Conservation (phyloP, 208 protist species). For the Leptomonas seymouri region DNA sequence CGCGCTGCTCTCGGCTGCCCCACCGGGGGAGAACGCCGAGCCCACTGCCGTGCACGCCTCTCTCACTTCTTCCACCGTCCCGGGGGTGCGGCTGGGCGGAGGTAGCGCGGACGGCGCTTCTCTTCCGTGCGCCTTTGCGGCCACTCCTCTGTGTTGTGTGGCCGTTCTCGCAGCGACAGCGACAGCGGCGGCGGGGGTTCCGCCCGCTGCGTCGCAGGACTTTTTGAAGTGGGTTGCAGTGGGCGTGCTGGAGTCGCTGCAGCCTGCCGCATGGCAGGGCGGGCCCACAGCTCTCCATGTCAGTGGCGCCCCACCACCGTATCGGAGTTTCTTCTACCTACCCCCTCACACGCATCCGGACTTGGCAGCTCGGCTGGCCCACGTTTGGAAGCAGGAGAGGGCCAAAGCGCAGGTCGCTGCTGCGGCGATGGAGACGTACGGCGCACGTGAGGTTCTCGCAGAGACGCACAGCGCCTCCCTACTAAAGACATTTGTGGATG, state of each 20-base stretch:
- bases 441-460: constrained; percentile 21
- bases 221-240: constrained; percentile 4
- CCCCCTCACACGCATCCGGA: not conserved
- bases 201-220: not conserved
- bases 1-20: constrained; percentile 5
- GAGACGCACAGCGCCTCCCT: not conserved
- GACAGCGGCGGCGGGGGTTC: not conserved
- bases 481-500: not conserved
- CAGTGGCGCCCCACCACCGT: not conserved
- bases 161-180: not conserved
- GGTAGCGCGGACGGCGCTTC: not conserved
- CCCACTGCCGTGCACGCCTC: not conserved
- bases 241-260: not conserved
- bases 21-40: not conserved
- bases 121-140: constrained; percentile 7
- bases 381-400: not conserved
- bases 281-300: not conserved
- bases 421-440: constrained; percentile 16
- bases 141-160: not conserved
- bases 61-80: not conserved
- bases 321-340: not conserved
- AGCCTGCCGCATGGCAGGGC: not conserved
- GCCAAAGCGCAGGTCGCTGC: not conserved
- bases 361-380: not conserved
- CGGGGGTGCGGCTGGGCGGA: too few relatives aligned